A percentile compares a stretch with the other conserved stretches of the same genome.
These are phyloP conservation scores for Alternaria triticimaculans DNA, from an alignment of 2,329 filamentous ascomycete species.

Conservation along the genomic window DNA sequence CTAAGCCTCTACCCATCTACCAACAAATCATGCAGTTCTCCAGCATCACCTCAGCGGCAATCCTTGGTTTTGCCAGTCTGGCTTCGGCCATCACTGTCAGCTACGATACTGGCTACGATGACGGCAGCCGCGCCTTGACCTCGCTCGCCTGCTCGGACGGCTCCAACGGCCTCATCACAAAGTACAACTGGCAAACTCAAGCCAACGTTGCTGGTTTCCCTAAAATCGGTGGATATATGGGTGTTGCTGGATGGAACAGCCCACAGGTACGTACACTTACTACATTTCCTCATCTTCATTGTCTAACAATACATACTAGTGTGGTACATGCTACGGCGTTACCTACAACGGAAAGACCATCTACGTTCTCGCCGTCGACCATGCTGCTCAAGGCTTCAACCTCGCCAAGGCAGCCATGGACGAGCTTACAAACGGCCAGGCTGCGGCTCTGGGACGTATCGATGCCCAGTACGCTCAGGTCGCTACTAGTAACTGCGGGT, in stretches of 20 bases:
- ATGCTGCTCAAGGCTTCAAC: constrained; percentile 57
- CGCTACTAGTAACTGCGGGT: constrained; percentile 44
- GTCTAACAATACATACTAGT: constrained; percentile 41
- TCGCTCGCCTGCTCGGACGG: constrained; percentile 72
- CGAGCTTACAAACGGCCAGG: constrained; percentile 56
- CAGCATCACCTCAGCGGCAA: constrained; percentile 28
- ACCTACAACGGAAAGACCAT: constrained; percentile 57
- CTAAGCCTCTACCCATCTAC: not conserved
- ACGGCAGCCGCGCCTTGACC: constrained; percentile 61
- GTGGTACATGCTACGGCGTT: constrained; percentile 61
- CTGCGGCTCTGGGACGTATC: constrained; percentile 53
- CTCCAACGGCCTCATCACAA: constrained; percentile 68
- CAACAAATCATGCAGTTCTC: constrained; percentile 44
- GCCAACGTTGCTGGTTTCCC: constrained; percentile 56
- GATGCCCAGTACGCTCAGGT: constrained; percentile 51
- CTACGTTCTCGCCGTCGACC: constrained; percentile 59
- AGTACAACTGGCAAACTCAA: constrained; percentile 63
- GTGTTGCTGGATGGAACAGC: constrained; percentile 56
- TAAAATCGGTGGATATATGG: constrained; percentile 57
- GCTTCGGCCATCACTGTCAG: constrained; percentile 61
- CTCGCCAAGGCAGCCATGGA: constrained; percentile 58
- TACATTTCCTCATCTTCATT: not conserved
- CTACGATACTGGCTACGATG: constrained; percentile 76
- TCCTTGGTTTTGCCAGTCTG: constrained; percentile 38
- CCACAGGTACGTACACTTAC: constrained; percentile 28